Base-by-base conservation (phyloP, 257 asterid genomes). In the Scutellaria minor region DNA sequence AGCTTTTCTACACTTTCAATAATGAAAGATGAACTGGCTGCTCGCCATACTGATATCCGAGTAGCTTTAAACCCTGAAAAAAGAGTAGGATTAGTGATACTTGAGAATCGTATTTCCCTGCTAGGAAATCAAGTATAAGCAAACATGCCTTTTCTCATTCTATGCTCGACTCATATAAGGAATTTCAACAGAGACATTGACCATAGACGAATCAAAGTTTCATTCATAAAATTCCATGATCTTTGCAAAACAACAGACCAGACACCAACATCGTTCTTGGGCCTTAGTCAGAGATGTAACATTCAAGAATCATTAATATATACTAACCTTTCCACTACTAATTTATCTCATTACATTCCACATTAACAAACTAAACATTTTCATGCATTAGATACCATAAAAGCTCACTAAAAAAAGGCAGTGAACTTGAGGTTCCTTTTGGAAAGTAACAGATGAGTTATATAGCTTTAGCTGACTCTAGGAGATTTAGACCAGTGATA, bases 1-100 rank as follows among this genome's bases (percentile, higher is more conserved):
- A 93, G 82, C 86, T 85, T 90, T 68, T 77, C 87, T 70, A 84
- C 24, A 44, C 79, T 73, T 75, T 66, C 88, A 3, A 72, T 58
- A 68, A 79, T 64, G 81, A 77, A 80, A 67, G 89, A 80, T 42
- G 85, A 78, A 80, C 87, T 74, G 70, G 66, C 69, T 71, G 83
- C 76, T 70, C 80, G 82, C 80, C 79, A 48, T 62, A 73, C 47
- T 27, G 88, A 59, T 73, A 83, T 66, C 83, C 76, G 71, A 35
- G 83, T 70, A 56, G 73, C 70, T 53, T 75, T 83, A 77, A 66
- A 66, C 50, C 89, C 96, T 93, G 90, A 54, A 57, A 66, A 72
- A 74, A 51, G 57, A 72, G 64, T 5, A 55, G 46, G 6, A 57
- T 31, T 6, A 51, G 58, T 22, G 41, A 57, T 64, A 18, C 52